A percentile compares a stretch with the other conserved stretches of the same genome.
Conservation (phyloP, 257 asterid species). For the Solanum okadae region DNA sequence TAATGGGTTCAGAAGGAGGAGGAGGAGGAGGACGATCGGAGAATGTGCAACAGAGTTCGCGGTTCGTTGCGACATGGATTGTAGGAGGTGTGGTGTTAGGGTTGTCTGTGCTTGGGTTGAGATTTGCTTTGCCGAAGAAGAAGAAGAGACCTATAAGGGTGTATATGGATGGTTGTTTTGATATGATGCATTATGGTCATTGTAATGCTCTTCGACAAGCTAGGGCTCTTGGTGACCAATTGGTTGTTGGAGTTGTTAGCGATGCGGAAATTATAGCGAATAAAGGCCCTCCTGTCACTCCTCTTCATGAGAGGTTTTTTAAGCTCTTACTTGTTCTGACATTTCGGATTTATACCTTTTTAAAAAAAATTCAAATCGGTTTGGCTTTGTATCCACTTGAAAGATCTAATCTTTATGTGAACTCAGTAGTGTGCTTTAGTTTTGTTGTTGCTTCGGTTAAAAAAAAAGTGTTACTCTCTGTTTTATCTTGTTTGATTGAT, state of each 20-base stretch:
- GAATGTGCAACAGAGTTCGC: slow-evolving; percentile 24
- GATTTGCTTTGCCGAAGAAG: slow-evolving; percentile 39
- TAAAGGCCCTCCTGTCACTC: slow-evolving; percentile 97
- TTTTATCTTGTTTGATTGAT: background rate
- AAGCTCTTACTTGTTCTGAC: background rate
- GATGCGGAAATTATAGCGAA: slow-evolving; percentile 81
- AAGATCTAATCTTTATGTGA: background rate
- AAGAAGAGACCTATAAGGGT: slow-evolving; percentile 85
- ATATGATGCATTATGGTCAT: slow-evolving; percentile 99
- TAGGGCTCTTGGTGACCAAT: slow-evolving; percentile 90
- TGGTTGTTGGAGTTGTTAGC: slow-evolving; percentile 93
- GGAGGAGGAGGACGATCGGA: slow-evolving; percentile 13
- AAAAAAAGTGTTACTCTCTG: background rate
- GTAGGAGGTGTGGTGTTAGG: slow-evolving; percentile 68
- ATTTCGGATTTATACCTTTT: background rate
- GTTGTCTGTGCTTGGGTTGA: slow-evolving; percentile 50
- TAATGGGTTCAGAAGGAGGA: slow-evolving; percentile 38
- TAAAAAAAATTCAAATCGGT: background rate
- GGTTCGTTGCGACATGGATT: slow-evolving; percentile 46
- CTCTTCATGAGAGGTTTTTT: slow-evolving; percentile 72
- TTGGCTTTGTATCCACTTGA: background rate
- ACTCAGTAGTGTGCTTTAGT: background rate
- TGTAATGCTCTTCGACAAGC: slow-evolving; percentile 99
- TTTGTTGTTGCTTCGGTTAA: background rate
- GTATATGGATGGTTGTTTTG: slow-evolving; percentile 96